A percentile compares a stretch with the other conserved stretches of the same genome.
Evolutionary conservation across 2,329 filamentous ascomycete species (phyloP).

Genomic region (Podosphaera leucotricha): DNA sequence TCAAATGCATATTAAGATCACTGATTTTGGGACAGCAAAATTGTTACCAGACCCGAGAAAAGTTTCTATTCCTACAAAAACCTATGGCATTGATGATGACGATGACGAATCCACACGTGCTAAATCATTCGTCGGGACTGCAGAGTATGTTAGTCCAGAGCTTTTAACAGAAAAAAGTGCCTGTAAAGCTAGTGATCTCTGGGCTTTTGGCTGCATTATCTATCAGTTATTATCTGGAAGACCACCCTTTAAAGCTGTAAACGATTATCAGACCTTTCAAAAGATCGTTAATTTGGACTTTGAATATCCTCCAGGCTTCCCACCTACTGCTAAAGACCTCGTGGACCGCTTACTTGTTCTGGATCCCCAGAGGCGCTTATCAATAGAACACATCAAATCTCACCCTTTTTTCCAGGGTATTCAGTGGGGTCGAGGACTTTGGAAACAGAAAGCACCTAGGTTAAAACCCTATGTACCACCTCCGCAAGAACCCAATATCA

Average conservation of each 20-base stretch:
- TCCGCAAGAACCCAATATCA: slow-evolving; percentile 46
- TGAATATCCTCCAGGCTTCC: slow-evolving; percentile 76
- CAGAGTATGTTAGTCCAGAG: slow-evolving; percentile 94
- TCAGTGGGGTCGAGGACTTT: slow-evolving; percentile 59
- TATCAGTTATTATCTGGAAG: slow-evolving; percentile 91
- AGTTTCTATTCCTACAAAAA: slow-evolving; percentile 11
- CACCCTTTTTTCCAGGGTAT: slow-evolving; percentile 88
- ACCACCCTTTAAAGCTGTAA: slow-evolving; percentile 85
- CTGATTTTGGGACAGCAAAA: slow-evolving; percentile 96
- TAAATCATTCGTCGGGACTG: slow-evolving; percentile 89
- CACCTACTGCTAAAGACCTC: slow-evolving; percentile 61
- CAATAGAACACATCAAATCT: slow-evolving; percentile 89
- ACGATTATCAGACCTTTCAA: slow-evolving; percentile 93
- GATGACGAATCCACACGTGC: slow-evolving; percentile 45
- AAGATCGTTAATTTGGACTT: slow-evolving; percentile 93
- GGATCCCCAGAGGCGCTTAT: slow-evolving; percentile 62
- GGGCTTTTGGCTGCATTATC: slow-evolving; percentile 96
- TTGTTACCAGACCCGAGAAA: slow-evolving; percentile 40
- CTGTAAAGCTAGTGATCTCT: slow-evolving; percentile 91
- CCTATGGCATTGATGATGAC: slow-evolving; percentile 18
- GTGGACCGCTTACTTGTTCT: slow-evolving; percentile 77
- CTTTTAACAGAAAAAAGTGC: slow-evolving; percentile 91
- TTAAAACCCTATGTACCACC: slow-evolving; percentile 66
- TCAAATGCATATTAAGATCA: slow-evolving; percentile 96
- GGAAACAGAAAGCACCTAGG: slow-evolving; percentile 74